Evolutionary conservation across 2,329 filamentous ascomycete genomes (phyloP), one percentile per base, ranked within the genome.

Genomic region (Fusarium fracticaudum): DNA sequence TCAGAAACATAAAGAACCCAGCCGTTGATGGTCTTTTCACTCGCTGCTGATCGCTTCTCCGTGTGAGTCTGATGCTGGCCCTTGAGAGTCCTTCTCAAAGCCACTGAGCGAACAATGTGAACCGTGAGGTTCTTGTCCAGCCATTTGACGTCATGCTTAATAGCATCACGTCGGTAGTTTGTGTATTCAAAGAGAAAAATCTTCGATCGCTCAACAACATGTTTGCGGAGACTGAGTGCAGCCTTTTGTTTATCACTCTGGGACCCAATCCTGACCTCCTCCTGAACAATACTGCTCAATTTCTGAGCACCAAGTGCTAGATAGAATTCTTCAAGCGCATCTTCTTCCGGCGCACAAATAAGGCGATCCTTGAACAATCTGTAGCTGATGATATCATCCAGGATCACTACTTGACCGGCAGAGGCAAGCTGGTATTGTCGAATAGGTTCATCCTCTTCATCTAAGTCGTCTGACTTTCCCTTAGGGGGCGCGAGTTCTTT

Each of bases 381-480:
- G 80, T 96, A 98, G 78, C 93, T 95, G 77, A 94, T 93, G 77
- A 96, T 95, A 78, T 98, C 96, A 79, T 98, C 94, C 17, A 95
- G 86, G 63, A 97, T 89, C 47, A 96, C 91, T 76, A 96, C 93
- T 60, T 93, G 87, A 57, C 85, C 86, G 4, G 95, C 92, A 40
- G 89, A 85, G 3, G 92, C 92, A 43, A 99, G 88, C 72, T 93
- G 92, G 82, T 93, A 98, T 73, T 95, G 92, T 74, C 91, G 92
- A 78, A 95, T 90, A 35, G 91, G 86, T 67, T 89, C 84, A 76
- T 91, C 86, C 64, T 93, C 88, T 17, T 93, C 91, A 14, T 90
- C 87, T 13, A 89, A 81, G 45, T 87, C 84, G 43, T 80, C 83
- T 67, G 86, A 81, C 55, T 89, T 87, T 15, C 82, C 82, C 70